phyloP scores from a whole-genome alignment of 2,329 filamentous ascomycete genomes.

The Bipolaris sorokiniana region DNA sequence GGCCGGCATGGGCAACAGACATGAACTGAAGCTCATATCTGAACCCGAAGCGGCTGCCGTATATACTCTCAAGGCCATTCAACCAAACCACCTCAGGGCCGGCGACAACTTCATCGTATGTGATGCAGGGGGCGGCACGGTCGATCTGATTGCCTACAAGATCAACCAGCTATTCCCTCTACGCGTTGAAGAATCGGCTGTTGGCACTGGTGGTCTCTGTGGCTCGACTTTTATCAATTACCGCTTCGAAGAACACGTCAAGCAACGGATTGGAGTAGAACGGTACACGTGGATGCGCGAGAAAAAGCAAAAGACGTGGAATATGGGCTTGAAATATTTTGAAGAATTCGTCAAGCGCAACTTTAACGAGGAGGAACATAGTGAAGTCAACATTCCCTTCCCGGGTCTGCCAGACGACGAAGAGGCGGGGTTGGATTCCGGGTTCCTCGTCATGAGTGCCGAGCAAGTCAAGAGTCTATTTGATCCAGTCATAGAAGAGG shows the following conservation, averaged over 20 bases:
- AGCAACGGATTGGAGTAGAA: slow-evolving; percentile 68
- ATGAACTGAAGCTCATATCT: slow-evolving; percentile 77
- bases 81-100: slow-evolving; percentile 73
- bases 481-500: slow-evolving; percentile 71
- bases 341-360: slow-evolving; percentile 86
- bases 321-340: slow-evolving; percentile 73
- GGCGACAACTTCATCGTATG: slow-evolving; percentile 67
- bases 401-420: slow-evolving; percentile 78
- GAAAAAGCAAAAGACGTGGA: slow-evolving; percentile 81
- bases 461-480: slow-evolving; percentile 75
- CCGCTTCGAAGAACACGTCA: slow-evolving; percentile 78
- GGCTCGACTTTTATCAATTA: slow-evolving; percentile 82
- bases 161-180: slow-evolving; percentile 76
- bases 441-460: slow-evolving; percentile 75
- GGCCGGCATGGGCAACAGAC: slow-evolving; percentile 75
- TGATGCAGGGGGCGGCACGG: slow-evolving; percentile 53
- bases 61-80: slow-evolving; percentile 79
- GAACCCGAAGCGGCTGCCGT: slow-evolving; percentile 80
- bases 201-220: slow-evolving; percentile 78
- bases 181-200: slow-evolving; percentile 76
- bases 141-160: slow-evolving; percentile 71
- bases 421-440: slow-evolving; percentile 74
- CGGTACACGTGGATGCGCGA: slow-evolving; percentile 76
- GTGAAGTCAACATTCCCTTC: slow-evolving; percentile 79
- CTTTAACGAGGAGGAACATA: slow-evolving; percentile 78